Conservation (phyloP, 352 stramenopile species). For the Globisporangium nunn region DNA sequence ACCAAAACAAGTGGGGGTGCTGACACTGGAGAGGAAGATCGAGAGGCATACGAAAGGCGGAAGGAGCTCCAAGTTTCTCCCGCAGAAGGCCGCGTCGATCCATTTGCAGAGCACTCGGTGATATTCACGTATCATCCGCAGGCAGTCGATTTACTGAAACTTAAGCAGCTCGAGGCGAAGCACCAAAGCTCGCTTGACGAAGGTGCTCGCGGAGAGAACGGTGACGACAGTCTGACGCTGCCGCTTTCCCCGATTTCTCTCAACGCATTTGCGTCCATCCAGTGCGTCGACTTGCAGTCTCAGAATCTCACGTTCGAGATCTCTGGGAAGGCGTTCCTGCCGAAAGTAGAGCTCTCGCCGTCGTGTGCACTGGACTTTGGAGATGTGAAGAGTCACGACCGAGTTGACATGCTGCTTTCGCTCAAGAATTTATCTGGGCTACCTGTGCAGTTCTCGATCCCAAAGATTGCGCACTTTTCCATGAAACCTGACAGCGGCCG, state of each 20-base stretch:
- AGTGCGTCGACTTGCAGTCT: conserved; percentile 50
- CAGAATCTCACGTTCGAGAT: conserved; percentile 79
- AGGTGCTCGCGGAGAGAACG: neutral
- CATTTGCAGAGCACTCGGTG: conserved; percentile 36
- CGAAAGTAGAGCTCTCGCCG: conserved; percentile 39
- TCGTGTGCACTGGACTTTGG: conserved; percentile 71
- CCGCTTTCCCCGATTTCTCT: conserved; percentile 25
- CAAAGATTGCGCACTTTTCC: conserved; percentile 74
- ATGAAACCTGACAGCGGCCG: conserved; percentile 50
- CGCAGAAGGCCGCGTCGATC: conserved; percentile 48
- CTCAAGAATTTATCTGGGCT: conserved; percentile 79
- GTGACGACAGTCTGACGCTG: conserved; percentile 10
- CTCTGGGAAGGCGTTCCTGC: conserved; percentile 46
- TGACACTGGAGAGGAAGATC: conserved; percentile 36
- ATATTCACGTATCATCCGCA: conserved; percentile 48
- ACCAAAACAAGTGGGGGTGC: neutral
- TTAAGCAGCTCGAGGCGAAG: conserved; percentile 22
- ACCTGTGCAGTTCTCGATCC: conserved; percentile 52
- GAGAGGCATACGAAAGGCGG: conserved; percentile 52
- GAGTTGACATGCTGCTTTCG: conserved; percentile 76
- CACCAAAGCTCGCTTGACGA: conserved; percentile 4
- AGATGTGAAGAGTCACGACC: conserved; percentile 65
- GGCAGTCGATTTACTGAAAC: conserved; percentile 22
- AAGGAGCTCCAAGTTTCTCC: conserved; percentile 65
- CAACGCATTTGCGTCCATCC: conserved; percentile 66